Evolutionary conservation across 305 asterid species (phyloP), one percentile per base, ranked within the genome.

Genomic region (Fraxinus velutina): DNA sequence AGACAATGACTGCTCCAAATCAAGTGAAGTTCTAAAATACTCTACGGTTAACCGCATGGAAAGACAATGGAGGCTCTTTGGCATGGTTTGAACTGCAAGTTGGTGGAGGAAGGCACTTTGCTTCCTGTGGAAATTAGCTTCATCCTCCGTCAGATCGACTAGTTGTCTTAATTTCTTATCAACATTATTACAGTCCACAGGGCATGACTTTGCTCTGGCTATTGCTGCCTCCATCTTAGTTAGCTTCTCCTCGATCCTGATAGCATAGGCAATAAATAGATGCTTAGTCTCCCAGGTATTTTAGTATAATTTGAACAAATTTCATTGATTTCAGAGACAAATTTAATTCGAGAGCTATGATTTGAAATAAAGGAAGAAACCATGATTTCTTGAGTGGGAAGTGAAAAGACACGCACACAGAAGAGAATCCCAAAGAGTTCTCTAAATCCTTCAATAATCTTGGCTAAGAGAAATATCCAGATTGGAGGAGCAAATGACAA

Each of bases 31-130:
- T 90, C 90, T 90, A 87, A 96, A 96, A 90, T 88, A 92, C 86
- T 96, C 98, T 55, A 96, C 94, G 76, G 99, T 96, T 78, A 94
- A 87, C 86, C 98, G 91, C 97, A 96, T 89, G 42, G 99, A 93
- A 50, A 96, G 87, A 84, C 98, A 96, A 83, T 96, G 99, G 80
- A 92, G 95, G 87, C 99, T 94, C 88, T 96, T 96, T 64, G 99
- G 98, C 93, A 90, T 92, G 73, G 99, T 94, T 88, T 96, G 98
- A 80, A 94, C 97, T 15, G 98, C 97, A 81, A 96, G 98, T 85
- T 93, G 97, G 92, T 92, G 93, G 75, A 96, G 97, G 88, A 96
- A 96, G 82, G 99, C 97, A 89, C 99, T 96, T 86, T 96, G 99
- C 89, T 91, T 94, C 97, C 85, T 92, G 85, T 96, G 99, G 80